Percentiles rank a stretch among this genome's conserved stretches.
Conservation (phyloP, 2,329 filamentous ascomycete genomes). For the Colletotrichum gigasporum region DNA sequence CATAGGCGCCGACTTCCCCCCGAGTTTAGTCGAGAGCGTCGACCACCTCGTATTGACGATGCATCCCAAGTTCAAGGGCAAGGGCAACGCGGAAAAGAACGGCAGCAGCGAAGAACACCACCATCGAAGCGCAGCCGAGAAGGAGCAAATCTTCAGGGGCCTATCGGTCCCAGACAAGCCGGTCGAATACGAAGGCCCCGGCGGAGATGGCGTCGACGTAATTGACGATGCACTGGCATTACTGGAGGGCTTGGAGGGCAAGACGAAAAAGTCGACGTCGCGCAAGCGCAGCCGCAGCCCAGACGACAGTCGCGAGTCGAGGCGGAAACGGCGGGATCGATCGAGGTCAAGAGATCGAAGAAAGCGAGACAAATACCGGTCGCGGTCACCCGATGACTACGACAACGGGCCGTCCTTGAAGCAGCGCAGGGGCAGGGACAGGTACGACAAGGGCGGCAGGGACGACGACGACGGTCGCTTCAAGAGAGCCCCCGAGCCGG, state of each 20-base stretch:
- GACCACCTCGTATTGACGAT: conserved; percentile 88
- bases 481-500: conserved; percentile 71
- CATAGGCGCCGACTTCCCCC: conserved; percentile 84
- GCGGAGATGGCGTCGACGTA: conserved; percentile 65
- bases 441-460: conserved; percentile 63
- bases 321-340: conserved; percentile 51
- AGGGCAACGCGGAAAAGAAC: conserved; percentile 47
- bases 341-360: conserved; percentile 53
- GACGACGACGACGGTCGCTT: conserved; percentile 68
- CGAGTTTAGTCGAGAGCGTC: conserved; percentile 88
- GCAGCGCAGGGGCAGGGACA: conserved; percentile 44
- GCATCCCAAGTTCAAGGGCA: conserved; percentile 86
- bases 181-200: conserved; percentile 41
- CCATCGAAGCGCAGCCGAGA: conserved; percentile 65
- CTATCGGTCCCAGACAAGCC: conserved; percentile 86
- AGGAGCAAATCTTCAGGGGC: conserved; percentile 89
- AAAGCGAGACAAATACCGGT: conserved; percentile 45
- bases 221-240: conserved; percentile 94
- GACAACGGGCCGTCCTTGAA: conserved; percentile 46
- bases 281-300: conserved; percentile 70
- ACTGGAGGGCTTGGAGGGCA: conserved; percentile 84
- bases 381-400: conserved; percentile 56
- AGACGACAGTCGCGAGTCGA: conserved; percentile 55
- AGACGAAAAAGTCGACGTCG: conserved; percentile 57
- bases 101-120: conserved; percentile 51